These are phyloP conservation scores for Geotrichum phurueaensis DNA, from an alignment of 1,139 yeast species.

Conservation along the genomic window DNA sequence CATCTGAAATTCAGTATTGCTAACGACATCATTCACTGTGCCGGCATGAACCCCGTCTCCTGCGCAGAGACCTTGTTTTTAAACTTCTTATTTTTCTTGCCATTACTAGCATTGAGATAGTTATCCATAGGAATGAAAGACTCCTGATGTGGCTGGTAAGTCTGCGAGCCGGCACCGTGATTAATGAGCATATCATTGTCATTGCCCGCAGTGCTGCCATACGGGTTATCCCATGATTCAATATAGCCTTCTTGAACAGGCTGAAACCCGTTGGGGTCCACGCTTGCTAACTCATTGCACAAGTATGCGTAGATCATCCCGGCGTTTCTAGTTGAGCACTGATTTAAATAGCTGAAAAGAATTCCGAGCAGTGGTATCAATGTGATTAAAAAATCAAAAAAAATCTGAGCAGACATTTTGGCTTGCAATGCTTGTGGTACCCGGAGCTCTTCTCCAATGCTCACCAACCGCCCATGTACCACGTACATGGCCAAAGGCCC, in stretches of 20 bases:
- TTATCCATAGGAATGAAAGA: background rate
- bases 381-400: constrained; percentile 64
- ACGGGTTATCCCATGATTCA: background rate
- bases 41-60: background rate
- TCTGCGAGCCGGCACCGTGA: background rate
- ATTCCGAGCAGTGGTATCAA: constrained; percentile 77
- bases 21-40: background rate
- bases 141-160: background rate
- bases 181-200: background rate
- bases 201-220: background rate
- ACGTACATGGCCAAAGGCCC: constrained; percentile 80
- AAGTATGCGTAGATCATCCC: constrained; percentile 51
- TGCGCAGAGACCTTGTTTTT: background rate
- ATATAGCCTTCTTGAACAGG: constrained; percentile 1
- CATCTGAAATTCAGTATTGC: background rate
- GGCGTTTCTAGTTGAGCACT: constrained; percentile 86
- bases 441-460: constrained; percentile 51
- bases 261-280: constrained; percentile 9
- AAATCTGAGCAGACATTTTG: constrained; percentile 67
- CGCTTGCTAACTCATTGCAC: constrained; percentile 23
- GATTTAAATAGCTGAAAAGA: constrained; percentile 70
- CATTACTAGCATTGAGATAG: background rate
- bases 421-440: constrained; percentile 58
- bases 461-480: constrained; percentile 61
- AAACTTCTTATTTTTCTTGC: background rate